Percentiles rank a stretch among this genome's conserved stretches.
These are phyloP conservation scores for Termitomyces sp. DNA, from an alignment of 768 basidiomycete species.

Conservation along the genomic window DNA sequence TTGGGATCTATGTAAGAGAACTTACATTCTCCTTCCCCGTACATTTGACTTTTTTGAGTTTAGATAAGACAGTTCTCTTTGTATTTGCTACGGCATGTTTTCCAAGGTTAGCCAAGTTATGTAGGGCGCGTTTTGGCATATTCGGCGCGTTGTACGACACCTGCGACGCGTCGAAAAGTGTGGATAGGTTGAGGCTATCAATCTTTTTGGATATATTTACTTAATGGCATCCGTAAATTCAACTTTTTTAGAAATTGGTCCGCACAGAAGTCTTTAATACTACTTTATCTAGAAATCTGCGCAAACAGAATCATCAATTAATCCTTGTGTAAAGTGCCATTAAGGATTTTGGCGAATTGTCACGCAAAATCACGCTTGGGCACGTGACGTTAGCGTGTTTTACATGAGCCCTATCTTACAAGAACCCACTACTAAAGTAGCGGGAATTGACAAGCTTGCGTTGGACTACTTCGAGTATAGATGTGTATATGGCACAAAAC, in stretches of 20 bases:
- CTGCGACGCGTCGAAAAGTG: background rate
- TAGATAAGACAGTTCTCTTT: background rate
- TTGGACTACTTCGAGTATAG: no score
- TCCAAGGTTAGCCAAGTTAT: background rate
- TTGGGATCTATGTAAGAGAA: background rate
- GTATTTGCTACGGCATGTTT: background rate
- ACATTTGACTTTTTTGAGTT: background rate
- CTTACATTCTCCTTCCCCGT: background rate
- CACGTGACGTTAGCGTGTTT: background rate
- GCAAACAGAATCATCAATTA: background rate
- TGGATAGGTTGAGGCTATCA: no score
- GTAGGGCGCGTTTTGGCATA: background rate
- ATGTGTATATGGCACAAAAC: no score
- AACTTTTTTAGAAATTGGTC: background rate
- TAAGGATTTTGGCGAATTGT: background rate
- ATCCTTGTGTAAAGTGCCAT: background rate
- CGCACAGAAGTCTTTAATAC: background rate
- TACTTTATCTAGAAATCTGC: background rate
- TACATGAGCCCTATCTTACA: background rate
- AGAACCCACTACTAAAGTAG: no score
- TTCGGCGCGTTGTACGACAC: background rate
- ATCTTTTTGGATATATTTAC: background rate
- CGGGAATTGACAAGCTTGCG: no score
- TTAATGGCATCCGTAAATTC: background rate
- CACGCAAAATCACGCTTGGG: background rate